These are phyloP conservation scores for Cucurbita pepo DNA, from an alignment of 306 rosid genomes.

Conservation along the genomic window DNA sequence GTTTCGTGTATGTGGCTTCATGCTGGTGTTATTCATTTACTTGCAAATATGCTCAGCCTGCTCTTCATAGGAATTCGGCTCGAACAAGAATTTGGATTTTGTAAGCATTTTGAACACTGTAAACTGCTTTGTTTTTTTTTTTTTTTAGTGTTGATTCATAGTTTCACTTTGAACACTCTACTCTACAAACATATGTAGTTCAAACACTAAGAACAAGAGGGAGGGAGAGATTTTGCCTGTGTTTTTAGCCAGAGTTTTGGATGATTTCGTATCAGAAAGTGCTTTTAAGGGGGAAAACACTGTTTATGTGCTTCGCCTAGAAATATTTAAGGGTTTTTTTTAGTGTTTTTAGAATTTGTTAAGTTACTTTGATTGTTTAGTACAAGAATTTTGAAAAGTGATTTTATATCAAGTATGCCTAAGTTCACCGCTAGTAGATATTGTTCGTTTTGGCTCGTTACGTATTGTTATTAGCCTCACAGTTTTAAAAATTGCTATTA, in stretches of 20 bases:
- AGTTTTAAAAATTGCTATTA: no score
- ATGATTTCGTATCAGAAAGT: background rate
- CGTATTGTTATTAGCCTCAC: no score
- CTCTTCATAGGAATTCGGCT: slow-evolving; percentile 58
- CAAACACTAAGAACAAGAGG: background rate
- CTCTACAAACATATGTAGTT: background rate
- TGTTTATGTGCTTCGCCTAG: background rate
- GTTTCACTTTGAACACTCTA: background rate
- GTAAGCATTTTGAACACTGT: slow-evolving; percentile 25
- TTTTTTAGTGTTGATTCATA: background rate
- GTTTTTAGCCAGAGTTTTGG: background rate
- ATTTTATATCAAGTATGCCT: background rate
- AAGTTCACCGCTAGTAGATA: no score
- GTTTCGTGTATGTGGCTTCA: slow-evolving; percentile 86
- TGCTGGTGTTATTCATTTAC: slow-evolving; percentile 70
- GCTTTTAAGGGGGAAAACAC: background rate
- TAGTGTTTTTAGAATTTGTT: background rate
- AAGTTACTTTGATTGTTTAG: background rate
- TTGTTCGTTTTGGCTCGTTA: no score
- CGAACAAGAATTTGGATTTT: slow-evolving; percentile 76
- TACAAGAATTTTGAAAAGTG: background rate
- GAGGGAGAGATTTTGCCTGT: background rate
- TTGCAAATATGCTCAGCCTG: slow-evolving; percentile 71
- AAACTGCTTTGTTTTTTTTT: no score
- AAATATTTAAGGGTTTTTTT: background rate